Percentiles rank a stretch among this genome's conserved stretches.
phyloP scores from a whole-genome alignment of 352 stramenopile genomes.

The Globisporangium cederbergense region DNA sequence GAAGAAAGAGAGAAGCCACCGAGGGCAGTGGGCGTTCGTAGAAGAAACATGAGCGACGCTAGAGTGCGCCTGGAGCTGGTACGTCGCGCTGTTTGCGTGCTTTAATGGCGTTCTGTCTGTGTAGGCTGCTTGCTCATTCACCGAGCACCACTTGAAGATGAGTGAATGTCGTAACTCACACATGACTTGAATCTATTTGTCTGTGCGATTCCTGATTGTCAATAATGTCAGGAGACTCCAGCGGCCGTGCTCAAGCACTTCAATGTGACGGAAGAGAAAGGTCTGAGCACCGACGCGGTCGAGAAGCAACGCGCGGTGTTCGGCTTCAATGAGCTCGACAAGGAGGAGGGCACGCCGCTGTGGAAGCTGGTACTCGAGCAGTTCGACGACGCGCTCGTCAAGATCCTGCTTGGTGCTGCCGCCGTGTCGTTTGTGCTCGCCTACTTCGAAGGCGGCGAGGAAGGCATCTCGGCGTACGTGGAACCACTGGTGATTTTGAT shows the following conservation, averaged over 20 bases:
- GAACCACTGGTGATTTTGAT: slow-evolving; percentile 97
- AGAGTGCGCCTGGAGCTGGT: slow-evolving; percentile 15
- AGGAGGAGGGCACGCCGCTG: slow-evolving; percentile 85
- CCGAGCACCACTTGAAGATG: background rate
- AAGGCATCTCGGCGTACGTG: slow-evolving; percentile 91
- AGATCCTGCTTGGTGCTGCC: slow-evolving; percentile 97
- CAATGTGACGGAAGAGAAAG: slow-evolving; percentile 53
- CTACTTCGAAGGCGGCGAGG: slow-evolving; percentile 86
- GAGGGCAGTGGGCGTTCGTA: background rate
- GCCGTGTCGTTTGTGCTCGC: slow-evolving; percentile 93
- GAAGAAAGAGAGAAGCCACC: background rate
- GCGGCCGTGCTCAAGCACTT: slow-evolving; percentile 78
- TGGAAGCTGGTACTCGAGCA: slow-evolving; percentile 97
- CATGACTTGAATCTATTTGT: background rate
- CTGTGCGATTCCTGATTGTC: background rate
- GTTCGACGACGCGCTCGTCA: slow-evolving; percentile 98
- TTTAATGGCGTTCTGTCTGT: background rate
- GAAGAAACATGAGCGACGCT: slow-evolving; percentile 11
- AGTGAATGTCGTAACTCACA: slow-evolving; percentile 1
- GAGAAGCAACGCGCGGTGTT: slow-evolving; percentile 47
- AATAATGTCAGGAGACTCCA: slow-evolving; percentile 42
- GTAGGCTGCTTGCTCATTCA: background rate
- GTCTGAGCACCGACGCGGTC: slow-evolving; percentile 51
- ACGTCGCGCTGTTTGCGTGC: background rate
- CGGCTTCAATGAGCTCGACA: slow-evolving; percentile 89